Percentiles rank a stretch among this genome's conserved stretches.
These are phyloP conservation scores for Penicillium flavigenum DNA, from an alignment of 495 filamentous ascomycete species.

Conservation along the genomic window DNA sequence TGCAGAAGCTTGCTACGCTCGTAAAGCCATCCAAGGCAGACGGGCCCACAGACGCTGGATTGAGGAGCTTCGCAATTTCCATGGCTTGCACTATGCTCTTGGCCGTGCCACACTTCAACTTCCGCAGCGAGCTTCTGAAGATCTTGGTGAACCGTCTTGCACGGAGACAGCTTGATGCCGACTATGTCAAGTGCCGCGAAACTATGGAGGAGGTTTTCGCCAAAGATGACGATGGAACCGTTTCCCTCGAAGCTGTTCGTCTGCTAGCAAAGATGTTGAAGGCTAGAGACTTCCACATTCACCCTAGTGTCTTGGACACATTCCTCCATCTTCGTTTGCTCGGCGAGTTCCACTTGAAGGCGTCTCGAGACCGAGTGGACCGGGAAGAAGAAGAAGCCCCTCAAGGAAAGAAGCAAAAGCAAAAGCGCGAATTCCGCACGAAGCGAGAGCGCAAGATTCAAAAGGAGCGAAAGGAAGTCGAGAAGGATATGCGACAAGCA, in stretches of 20 bases:
- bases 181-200: constrained; percentile 74
- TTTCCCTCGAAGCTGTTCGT: constrained; percentile 82
- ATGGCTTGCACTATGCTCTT: constrained; percentile 79
- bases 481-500: constrained; percentile 91
- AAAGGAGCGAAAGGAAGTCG: constrained; percentile 79
- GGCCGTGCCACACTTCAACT: constrained; percentile 94
- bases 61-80: constrained; percentile 73
- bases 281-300: constrained; percentile 69
- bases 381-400: constrained; percentile 43
- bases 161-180: constrained; percentile 60
- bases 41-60: constrained; percentile 34
- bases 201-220: constrained; percentile 78
- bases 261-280: constrained; percentile 94
- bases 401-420: constrained; percentile 63
- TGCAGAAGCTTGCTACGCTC: constrained; percentile 65
- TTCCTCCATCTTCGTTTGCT: constrained; percentile 89
- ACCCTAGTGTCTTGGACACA: constrained; percentile 84
- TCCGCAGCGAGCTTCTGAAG: constrained; percentile 78
- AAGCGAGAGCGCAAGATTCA: constrained; percentile 71
- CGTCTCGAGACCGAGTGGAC: constrained; percentile 70
- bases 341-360: constrained; percentile 81
- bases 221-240: constrained; percentile 84
- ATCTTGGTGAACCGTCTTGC: constrained; percentile 83
- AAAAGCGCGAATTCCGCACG: constrained; percentile 72
- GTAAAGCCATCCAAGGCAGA: constrained; percentile 52